Evolutionary conservation across 352 stramenopile species (phyloP), one percentile per base, ranked within the genome.

Genomic region (Phytophthora cactorum): DNA sequence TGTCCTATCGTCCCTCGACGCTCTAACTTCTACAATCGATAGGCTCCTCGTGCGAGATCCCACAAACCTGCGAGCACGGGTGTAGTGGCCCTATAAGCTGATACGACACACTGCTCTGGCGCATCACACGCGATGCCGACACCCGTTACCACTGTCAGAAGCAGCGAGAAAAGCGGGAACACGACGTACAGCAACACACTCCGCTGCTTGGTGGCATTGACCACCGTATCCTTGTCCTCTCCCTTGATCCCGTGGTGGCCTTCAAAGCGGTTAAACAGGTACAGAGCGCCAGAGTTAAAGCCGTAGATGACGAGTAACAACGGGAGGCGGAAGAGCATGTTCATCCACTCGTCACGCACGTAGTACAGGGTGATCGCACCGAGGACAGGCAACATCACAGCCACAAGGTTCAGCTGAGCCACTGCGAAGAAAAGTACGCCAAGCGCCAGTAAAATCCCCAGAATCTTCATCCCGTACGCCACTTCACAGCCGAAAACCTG

Each of bases 121-220:
- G 79, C 62, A 70, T 95, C 87, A 61, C 87, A 95, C 27, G 87
- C 87, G 51, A 95, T 89, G 5, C 63, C 79, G 15, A 95, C 82
- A 52, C 81, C 82, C 28, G 88, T 81, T 11, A 83, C 67, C 8
- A 86, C 49, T 43, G 81, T 91, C 10, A 95, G 62, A 32, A 82
- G 52, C 31, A 92, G 27, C 36, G 87, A 95, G 2, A 74, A 58
- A 12, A 92, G 7, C 6, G 87, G 84, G 46, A 92, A 95, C n/a
- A 72, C 67, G 7, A 86, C 41, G 59, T 87, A 91, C n/a, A 90
- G 59, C 38, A 91, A 22, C 10, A 78, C 57, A 57, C 61, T 65
- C 14, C 75, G 70, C 27, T 68, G 67, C 61, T 78, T 89, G 5
- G 75, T 63, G 17, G 72, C 50, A 56, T 44, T 53, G n/a, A 46